These are phyloP conservation scores for Fusarium sp. DNA, from an alignment of 2,329 filamentous ascomycete genomes.

Conservation along the genomic window DNA sequence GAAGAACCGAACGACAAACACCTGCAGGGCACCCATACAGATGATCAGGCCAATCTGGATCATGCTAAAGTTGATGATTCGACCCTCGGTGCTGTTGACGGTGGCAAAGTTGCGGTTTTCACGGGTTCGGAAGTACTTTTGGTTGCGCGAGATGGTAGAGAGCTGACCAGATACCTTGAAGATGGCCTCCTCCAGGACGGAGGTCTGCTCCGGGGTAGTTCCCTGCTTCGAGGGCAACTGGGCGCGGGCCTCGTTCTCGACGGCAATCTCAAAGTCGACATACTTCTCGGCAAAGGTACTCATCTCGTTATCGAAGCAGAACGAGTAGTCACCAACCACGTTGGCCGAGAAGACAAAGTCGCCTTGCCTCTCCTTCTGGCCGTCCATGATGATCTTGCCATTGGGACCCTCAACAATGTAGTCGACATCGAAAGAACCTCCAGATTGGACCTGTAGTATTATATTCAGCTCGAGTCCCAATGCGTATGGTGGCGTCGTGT, in stretches of 20 bases:
- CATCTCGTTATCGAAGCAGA: conserved; percentile 99
- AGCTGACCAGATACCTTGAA: conserved; percentile 94
- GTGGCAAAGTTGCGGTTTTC: conserved; percentile 99
- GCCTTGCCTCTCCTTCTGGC: conserved; percentile 91
- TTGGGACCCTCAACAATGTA: conserved; percentile 88
- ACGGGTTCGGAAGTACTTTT: conserved; percentile 99
- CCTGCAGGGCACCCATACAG: conserved; percentile 94
- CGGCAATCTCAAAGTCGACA: conserved; percentile 97
- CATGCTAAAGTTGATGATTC: conserved; percentile 97
- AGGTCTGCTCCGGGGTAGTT: conserved; percentile 88
- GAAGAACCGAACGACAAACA: conserved; percentile 98
- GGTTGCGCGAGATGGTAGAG: conserved; percentile 94
- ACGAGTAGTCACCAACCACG: conserved; percentile 88
- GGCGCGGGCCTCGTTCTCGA: conserved; percentile 89
- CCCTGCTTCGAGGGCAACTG: conserved; percentile 90
- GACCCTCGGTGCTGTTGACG: conserved; percentile 92
- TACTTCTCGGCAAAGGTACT: conserved; percentile 97
- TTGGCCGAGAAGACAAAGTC: conserved; percentile 98
- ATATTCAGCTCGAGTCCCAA: conserved; percentile 24
- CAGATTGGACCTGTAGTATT: conserved; percentile 85
- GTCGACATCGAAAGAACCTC: conserved; percentile 97
- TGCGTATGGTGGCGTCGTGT: background rate
- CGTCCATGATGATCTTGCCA: conserved; percentile 84
- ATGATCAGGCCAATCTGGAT: conserved; percentile 93
- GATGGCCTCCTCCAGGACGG: conserved; percentile 89